Evolutionary conservation across 352 stramenopile species (phyloP).

Genomic region (Aphanomyces astaci): DNA sequence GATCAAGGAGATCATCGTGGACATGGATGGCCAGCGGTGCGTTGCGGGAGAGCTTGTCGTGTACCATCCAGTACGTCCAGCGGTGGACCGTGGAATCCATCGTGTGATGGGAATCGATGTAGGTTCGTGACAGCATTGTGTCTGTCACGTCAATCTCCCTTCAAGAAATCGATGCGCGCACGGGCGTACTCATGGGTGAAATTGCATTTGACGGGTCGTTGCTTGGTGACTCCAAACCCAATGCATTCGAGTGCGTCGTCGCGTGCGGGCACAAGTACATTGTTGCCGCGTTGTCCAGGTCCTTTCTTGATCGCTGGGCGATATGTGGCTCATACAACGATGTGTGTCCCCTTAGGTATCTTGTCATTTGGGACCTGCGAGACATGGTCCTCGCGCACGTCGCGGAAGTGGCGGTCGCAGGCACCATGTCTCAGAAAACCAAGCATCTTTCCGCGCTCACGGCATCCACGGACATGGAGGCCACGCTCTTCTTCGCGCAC

Average conservation of each 20-base stretch:
- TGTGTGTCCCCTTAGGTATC: slow-evolving; percentile 23
- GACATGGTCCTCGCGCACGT: slow-evolving; percentile 52
- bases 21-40: not conserved
- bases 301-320: slow-evolving; percentile 16
- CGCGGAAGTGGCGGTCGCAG: slow-evolving; percentile 49
- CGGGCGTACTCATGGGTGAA: slow-evolving; percentile 46
- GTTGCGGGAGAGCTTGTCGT: slow-evolving; percentile 10
- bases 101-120: not conserved
- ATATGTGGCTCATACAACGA: not conserved
- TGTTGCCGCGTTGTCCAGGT: slow-evolving; percentile 45
- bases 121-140: slow-evolving; percentile 28
- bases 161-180: slow-evolving; percentile 52
- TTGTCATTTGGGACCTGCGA: slow-evolving; percentile 60
- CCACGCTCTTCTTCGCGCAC: slow-evolving; percentile 61
- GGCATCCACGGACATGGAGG: slow-evolving; percentile 44
- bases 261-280: slow-evolving; percentile 40
- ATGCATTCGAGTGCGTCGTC: slow-evolving; percentile 44
- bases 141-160: slow-evolving; percentile 47
- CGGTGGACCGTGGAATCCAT: too few relatives aligned
- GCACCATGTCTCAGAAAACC: slow-evolving; percentile 28
- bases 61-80: slow-evolving; percentile 15
- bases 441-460: slow-evolving; percentile 45
- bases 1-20: slow-evolving; percentile 12
- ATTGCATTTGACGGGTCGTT: slow-evolving; percentile 54
- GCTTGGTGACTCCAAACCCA: slow-evolving; percentile 23